Evolutionary conservation across 2,329 filamentous ascomycete genomes (phyloP).

Genomic region (Colletotrichum acutatum): DNA sequence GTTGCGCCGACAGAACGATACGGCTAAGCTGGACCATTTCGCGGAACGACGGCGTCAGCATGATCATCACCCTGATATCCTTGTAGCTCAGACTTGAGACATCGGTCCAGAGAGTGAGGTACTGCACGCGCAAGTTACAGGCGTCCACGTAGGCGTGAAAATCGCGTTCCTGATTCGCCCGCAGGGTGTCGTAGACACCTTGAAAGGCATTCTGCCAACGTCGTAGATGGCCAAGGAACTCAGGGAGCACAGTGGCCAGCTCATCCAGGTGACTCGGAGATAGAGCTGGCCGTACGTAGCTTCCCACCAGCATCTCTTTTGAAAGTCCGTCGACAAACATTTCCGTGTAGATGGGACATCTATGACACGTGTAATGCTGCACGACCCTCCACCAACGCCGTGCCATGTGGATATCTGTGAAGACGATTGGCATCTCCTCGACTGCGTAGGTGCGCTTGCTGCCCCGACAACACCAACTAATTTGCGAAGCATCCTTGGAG

Average conservation of each 20-base stretch:
- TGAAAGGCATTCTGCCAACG: slow-evolving; percentile 53
- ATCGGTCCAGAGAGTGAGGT: slow-evolving; percentile 52
- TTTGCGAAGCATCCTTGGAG: background rate
- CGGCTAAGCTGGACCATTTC: slow-evolving; percentile 53
- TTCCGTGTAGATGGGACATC: slow-evolving; percentile 47
- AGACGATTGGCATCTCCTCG: slow-evolving; percentile 47
- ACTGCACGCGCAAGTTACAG: slow-evolving; percentile 55
- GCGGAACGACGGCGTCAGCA: slow-evolving; percentile 53
- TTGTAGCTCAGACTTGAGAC: slow-evolving; percentile 50
- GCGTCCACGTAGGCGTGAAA: slow-evolving; percentile 46
- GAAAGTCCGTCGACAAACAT: slow-evolving; percentile 31
- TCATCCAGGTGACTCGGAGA: slow-evolving; percentile 45
- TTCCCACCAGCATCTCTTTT: slow-evolving; percentile 45
- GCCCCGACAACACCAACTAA: slow-evolving; percentile 34
- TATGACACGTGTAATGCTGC: slow-evolving; percentile 50
- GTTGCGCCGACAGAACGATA: slow-evolving; percentile 45
- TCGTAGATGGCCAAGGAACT: slow-evolving; percentile 51
- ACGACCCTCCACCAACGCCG: slow-evolving; percentile 51
- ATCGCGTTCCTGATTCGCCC: slow-evolving; percentile 39
- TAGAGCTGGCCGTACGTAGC: slow-evolving; percentile 39
- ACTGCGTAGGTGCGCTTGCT: slow-evolving; percentile 44
- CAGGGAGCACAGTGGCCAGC: slow-evolving; percentile 47
- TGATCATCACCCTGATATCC: slow-evolving; percentile 46
- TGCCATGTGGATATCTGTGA: slow-evolving; percentile 45
- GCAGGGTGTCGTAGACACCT: slow-evolving; percentile 45